phyloP scores from a whole-genome alignment of 1,284 basidiomycete genomes.

The Sanghuangporus weigelae region DNA sequence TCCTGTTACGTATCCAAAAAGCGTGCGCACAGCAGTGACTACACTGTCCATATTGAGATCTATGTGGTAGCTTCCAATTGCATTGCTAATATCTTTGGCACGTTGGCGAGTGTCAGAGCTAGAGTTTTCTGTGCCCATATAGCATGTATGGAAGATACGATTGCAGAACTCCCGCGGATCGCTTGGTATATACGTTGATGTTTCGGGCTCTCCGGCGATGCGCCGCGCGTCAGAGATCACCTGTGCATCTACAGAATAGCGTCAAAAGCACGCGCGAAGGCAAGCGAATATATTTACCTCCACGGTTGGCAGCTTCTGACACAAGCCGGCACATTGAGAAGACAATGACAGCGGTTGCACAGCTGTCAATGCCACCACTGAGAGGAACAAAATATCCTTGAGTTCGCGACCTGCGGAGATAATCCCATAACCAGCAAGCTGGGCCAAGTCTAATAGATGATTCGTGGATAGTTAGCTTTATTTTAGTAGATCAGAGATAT shows the following conservation, averaged over 20 bases:
- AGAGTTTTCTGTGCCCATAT: conserved; percentile 99
- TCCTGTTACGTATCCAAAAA: conserved; percentile 85
- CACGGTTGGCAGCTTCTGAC: conserved; percentile 62
- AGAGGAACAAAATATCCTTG: conserved; percentile 97
- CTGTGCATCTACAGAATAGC: conserved; percentile 55
- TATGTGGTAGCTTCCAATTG: conserved; percentile 92
- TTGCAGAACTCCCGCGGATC: conserved; percentile 84
- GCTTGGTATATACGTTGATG: conserved; percentile 76
- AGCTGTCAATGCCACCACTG: conserved; percentile 97
- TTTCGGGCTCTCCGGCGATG: conserved; percentile 79
- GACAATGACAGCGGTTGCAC: conserved; percentile 93
- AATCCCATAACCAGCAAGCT: conserved; percentile 99
- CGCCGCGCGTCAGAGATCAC: conserved; percentile 90
- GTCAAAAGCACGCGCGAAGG: neutral
- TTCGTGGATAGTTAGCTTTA: neutral
- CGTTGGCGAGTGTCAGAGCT: conserved; percentile 80
- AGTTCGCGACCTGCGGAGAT: conserved; percentile 87
- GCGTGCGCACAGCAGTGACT: conserved; percentile 75
- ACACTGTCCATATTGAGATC: conserved; percentile 96
- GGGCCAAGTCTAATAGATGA: conserved; percentile 71
- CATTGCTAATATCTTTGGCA: conserved; percentile 81
- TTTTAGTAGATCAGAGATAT: neutral
- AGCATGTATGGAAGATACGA: conserved; percentile 95
- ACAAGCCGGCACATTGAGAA: conserved; percentile 96
- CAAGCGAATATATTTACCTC: conserved; percentile 45